A percentile compares a stretch with the other conserved stretches of the same genome.
These are phyloP conservation scores for Venturia asperata DNA, from an alignment of 2,329 filamentous ascomycete genomes.

Conservation along the genomic window DNA sequence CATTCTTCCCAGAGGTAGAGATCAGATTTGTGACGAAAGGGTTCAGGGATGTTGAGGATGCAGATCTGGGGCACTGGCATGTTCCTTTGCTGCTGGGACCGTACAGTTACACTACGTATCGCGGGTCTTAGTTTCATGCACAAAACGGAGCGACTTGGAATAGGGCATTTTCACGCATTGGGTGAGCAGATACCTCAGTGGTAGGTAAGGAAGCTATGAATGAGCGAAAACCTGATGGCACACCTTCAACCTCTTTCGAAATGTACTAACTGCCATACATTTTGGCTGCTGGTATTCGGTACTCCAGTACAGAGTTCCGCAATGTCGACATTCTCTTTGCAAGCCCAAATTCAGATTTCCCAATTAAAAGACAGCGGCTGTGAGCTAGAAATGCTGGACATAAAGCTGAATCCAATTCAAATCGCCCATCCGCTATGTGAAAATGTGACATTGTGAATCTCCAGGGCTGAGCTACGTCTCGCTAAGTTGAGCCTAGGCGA, in stretches of 20 bases:
- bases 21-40: constrained; percentile 40
- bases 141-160: too few species aligned
- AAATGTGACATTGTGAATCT: background rate
- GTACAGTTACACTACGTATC: constrained; percentile 75
- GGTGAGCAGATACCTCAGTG: too few species aligned
- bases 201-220: background rate
- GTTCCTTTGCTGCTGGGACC: constrained; percentile 71
- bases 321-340: background rate
- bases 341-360: background rate
- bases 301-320: background rate
- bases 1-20: constrained; percentile 52
- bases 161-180: background rate
- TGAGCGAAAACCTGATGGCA: background rate
- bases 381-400: background rate
- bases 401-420: background rate
- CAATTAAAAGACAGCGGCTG: background rate
- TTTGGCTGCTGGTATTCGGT: background rate
- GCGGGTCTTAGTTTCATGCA: constrained; percentile 40
- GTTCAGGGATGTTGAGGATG: constrained; percentile 35
- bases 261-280: background rate
- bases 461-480: background rate
- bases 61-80: constrained; percentile 60
- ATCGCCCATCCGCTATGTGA: background rate
- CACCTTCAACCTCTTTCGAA: background rate
- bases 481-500: background rate